phyloP scores from a whole-genome alignment of 495 filamentous ascomycete species.

The Aspergillus kassunensis region DNA sequence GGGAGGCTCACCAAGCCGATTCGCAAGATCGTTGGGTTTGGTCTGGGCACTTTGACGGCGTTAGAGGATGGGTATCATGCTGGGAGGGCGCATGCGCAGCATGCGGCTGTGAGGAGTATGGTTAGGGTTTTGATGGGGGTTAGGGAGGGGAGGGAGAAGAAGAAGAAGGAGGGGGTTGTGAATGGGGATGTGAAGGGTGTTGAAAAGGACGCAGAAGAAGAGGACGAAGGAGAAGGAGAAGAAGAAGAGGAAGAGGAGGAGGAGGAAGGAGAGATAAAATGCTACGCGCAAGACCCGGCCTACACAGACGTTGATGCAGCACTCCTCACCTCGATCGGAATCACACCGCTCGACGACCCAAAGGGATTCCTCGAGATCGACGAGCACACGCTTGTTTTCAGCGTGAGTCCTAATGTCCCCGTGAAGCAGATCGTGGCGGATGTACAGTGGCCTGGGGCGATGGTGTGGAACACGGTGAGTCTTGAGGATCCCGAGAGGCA shows the following conservation, averaged over 20 bases:
- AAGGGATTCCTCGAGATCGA: conserved; percentile 31
- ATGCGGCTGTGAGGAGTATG: conserved; percentile 21
- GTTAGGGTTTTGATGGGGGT: background rate
- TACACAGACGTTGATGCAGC: conserved; percentile 21
- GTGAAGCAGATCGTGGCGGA: conserved; percentile 36
- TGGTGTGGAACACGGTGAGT: conserved; percentile 32
- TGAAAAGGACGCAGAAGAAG: too few species aligned
- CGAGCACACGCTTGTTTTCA: conserved; percentile 26
- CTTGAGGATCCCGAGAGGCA: conserved; percentile 9
- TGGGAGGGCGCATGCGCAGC: conserved; percentile 18
- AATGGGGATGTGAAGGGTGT: background rate
- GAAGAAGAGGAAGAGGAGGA: background rate
- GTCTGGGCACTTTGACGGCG: conserved; percentile 12
- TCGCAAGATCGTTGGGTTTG: conserved; percentile 20
- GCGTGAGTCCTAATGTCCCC: conserved; percentile 29
- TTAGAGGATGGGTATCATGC: conserved; percentile 9
- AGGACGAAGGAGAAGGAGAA: background rate
- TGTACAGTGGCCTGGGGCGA: conserved; percentile 26
- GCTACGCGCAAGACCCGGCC: conserved; percentile 30
- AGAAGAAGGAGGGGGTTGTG: too few species aligned
- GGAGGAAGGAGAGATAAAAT: conserved; percentile 9
- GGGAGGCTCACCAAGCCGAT: conserved; percentile 2
- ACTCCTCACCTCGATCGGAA: conserved; percentile 18
- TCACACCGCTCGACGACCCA: conserved; percentile 26
- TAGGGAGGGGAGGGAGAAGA: too few species aligned